Evolutionary conservation across 2,329 filamentous ascomycete species (phyloP), one percentile per base, ranked within the genome.

Genomic region (Cadophora luteo-olivacea): DNA sequence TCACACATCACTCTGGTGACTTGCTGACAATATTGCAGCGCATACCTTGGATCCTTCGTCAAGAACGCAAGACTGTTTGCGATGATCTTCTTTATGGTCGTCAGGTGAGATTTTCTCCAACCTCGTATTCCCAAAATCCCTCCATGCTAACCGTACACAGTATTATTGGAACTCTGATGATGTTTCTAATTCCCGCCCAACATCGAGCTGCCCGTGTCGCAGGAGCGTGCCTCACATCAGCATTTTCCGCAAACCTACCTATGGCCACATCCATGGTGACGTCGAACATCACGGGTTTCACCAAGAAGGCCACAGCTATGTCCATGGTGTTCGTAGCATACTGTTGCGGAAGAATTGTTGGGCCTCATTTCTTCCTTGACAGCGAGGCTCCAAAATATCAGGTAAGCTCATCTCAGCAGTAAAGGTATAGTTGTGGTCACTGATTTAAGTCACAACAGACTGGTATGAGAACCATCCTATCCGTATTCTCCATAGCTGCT

Each of bases 221-320:
- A 24, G 57, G 57, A 32, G 57, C 57, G 9, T 55, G 52, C 52
- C 52, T 55, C 8, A 25, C 52, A 9, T 55, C 52, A n/a, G 52
- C 52, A n/a, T 55, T 55, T 14, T 55, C 52, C 5, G 52, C 52
- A n/a, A 55, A 33, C 33, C 25, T 55, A 6, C 52, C 52, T 0
- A 55, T 55, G 52, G 52, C 52, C 5, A 55, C 52, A 55, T 55
- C 52, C 14, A 55, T 55, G 52, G 52, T 55, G 25, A 55, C 52
- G n/a, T 55, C 52, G 5, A 55, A 55, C 6, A 55, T 55, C 52
- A 55, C 29, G 4, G 52, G 52, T 2, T 55, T 55, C 52, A 55
- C 52, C 52, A 55, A 55, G 29, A 55, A 55, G 12, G 52, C 52
- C 3, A 55, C 52, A 3, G 52, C 33, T 0, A 55, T 55, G 52